Evolutionary conservation across 805 yeast species (phyloP).

Genomic region (Zygoascus tannicola): DNA sequence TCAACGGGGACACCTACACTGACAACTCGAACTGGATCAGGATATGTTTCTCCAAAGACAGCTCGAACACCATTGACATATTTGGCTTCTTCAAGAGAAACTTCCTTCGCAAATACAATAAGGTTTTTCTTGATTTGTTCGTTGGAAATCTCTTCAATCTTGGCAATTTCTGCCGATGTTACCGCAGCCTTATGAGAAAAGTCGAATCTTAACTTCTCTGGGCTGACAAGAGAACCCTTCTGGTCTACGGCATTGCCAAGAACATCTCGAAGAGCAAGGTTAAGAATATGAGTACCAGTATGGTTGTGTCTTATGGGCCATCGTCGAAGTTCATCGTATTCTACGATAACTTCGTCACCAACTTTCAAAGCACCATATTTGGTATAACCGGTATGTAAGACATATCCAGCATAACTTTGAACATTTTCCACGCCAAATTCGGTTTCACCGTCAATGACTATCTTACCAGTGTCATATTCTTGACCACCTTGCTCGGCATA

Average conservation of each 20-base stretch:
- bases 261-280: constrained; percentile 76
- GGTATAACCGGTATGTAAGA: constrained; percentile 84
- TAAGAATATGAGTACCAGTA: constrained; percentile 94
- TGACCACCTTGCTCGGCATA: constrained; percentile 99
- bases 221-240: constrained; percentile 92
- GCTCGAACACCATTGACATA: constrained; percentile 84
- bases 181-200: constrained; percentile 88
- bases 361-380: constrained; percentile 66
- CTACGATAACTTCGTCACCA: constrained; percentile 67
- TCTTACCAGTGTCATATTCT: constrained; percentile 88
- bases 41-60: constrained; percentile 97
- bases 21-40: constrained; percentile 97
- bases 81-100: constrained; percentile 62
- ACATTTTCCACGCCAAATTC: constrained; percentile 90
- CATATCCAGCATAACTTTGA: constrained; percentile 89
- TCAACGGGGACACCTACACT: constrained; percentile 89
- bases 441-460: constrained; percentile 76
- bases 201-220: constrained; percentile 92
- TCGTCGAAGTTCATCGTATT: constrained; percentile 87
- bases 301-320: constrained; percentile 96
- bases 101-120: constrained; percentile 75
- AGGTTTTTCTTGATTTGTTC: constrained; percentile 61
- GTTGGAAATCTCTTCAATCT: constrained; percentile 69
- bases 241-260: constrained; percentile 87
- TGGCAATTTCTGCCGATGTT: constrained; percentile 55